These are phyloP conservation scores for Nakazawaea wickerhamii DNA, from an alignment of 805 yeast genomes.

Conservation along the genomic window DNA sequence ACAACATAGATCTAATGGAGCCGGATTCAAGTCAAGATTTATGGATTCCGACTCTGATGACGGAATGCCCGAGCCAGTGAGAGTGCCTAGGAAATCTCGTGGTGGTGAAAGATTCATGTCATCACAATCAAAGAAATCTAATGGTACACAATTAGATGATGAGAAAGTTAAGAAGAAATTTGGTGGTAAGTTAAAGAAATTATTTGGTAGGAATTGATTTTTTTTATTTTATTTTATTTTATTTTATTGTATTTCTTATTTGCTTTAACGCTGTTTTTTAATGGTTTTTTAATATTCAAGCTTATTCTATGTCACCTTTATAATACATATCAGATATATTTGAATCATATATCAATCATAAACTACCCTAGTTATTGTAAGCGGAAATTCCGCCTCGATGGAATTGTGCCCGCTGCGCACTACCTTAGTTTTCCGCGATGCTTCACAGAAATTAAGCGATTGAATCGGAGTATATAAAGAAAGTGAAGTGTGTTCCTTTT, in stretches of 20 bases:
- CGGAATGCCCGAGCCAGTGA: slow-evolving; percentile 22
- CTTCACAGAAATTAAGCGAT: too few species aligned
- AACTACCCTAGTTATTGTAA: too few species aligned
- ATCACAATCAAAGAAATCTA: background rate
- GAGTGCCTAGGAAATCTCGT: background rate
- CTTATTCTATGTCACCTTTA: too few species aligned
- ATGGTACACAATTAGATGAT: slow-evolving; percentile 1
- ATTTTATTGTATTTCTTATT: background rate
- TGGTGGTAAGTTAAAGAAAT: slow-evolving; percentile 28
- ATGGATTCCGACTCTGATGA: slow-evolving; percentile 61
- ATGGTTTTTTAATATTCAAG: too few species aligned
- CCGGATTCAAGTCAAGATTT: slow-evolving; percentile 47
- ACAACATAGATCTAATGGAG: slow-evolving; percentile 16
- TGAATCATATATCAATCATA: too few species aligned
- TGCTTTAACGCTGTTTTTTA: background rate
- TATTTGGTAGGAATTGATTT: slow-evolving; percentile 23
- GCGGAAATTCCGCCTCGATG: too few species aligned
- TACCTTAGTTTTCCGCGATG: too few species aligned
- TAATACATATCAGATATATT: too few species aligned
- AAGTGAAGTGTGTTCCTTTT: too few species aligned
- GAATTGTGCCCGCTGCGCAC: too few species aligned
- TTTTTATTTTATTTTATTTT: background rate
- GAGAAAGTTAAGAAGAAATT: slow-evolving; percentile 26
- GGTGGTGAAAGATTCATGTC: background rate
- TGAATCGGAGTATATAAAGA: too few species aligned